Percentiles rank a stretch among this genome's conserved stretches.
These are phyloP conservation scores for Malus asiatica DNA, from an alignment of 306 rosid species.

Conservation along the genomic window DNA sequence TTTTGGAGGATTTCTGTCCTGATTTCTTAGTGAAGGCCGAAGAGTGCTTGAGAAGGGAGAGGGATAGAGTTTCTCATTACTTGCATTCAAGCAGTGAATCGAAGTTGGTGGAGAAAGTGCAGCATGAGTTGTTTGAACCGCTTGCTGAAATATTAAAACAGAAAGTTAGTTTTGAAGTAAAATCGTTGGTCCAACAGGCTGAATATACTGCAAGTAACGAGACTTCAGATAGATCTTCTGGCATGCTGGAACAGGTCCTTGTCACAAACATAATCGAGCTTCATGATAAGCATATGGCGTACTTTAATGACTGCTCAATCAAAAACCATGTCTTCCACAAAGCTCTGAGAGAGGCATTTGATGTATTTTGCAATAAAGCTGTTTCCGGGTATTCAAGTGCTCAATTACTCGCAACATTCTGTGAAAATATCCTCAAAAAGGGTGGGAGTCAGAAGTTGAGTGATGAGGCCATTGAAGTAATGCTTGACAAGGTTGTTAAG, in stretches of 20 bases:
- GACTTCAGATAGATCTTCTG: slow-evolving; percentile 31
- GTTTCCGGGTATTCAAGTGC: slow-evolving; percentile 62
- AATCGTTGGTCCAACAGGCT: slow-evolving; percentile 54
- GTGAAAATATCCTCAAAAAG: slow-evolving; percentile 61
- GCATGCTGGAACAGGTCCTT: slow-evolving; percentile 60
- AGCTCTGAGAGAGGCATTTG: slow-evolving; percentile 67
- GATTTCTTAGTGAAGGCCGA: slow-evolving; percentile 50
- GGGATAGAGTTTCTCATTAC: slow-evolving; percentile 24
- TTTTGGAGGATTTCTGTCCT: slow-evolving; percentile 52
- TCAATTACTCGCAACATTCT: slow-evolving; percentile 55
- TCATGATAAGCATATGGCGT: slow-evolving; percentile 56
- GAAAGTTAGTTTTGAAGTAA: slow-evolving; percentile 61
- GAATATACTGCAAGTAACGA: slow-evolving; percentile 50
- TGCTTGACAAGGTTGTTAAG: slow-evolving; percentile 64
- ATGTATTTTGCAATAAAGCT: slow-evolving; percentile 57
- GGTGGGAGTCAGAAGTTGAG: slow-evolving; percentile 61
- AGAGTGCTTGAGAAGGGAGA: slow-evolving; percentile 30
- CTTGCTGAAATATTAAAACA: slow-evolving; percentile 54
- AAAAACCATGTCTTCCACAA: slow-evolving; percentile 52
- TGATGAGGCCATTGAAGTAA: slow-evolving; percentile 58
- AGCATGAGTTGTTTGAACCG: slow-evolving; percentile 60
- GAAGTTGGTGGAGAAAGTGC: slow-evolving; percentile 50
- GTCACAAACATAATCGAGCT: slow-evolving; percentile 57
- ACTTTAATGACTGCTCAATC: slow-evolving; percentile 45
- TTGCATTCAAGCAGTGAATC: slow-evolving; percentile 27